These are phyloP conservation scores for Fusarium foetens DNA, from an alignment of 2,329 filamentous ascomycete genomes.

Conservation along the genomic window DNA sequence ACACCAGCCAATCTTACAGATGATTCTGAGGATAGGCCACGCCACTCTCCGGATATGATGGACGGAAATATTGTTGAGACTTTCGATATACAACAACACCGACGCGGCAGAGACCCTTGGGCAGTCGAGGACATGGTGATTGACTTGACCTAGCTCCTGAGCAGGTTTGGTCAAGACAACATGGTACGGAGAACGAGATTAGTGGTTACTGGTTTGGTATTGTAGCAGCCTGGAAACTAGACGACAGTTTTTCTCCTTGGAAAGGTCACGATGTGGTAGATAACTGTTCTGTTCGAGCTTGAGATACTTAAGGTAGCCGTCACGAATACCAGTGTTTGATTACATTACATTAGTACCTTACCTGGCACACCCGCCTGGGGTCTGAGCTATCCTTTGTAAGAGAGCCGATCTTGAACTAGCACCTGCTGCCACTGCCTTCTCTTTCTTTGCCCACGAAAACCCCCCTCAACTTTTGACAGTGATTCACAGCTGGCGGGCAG, in stretches of 20 bases:
- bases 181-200: neutral
- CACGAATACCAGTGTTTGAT: constrained; percentile 7
- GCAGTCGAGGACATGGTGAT: constrained; percentile 25
- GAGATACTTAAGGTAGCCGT: constrained; percentile 6
- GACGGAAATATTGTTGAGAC: constrained; percentile 31
- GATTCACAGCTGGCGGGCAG: constrained; percentile 18
- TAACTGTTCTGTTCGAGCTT: neutral
- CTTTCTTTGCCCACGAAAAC: neutral
- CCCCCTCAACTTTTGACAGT: neutral
- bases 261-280: neutral
- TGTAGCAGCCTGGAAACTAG: neutral
- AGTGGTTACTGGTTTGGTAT: neutral
- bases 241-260: constrained; percentile 6
- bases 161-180: neutral
- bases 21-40: constrained; percentile 1
- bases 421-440: neutral
- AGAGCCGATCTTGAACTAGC: neutral
- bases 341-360: neutral
- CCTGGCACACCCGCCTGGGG: neutral
- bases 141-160: constrained; percentile 34
- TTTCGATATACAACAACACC: neutral
- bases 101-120: neutral
- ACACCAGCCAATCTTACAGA: constrained; percentile 1
- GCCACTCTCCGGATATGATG: constrained; percentile 40
- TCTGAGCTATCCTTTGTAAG: neutral